phyloP scores from a whole-genome alignment of 148 eudicot species.

The Cornus controversa region DNA sequence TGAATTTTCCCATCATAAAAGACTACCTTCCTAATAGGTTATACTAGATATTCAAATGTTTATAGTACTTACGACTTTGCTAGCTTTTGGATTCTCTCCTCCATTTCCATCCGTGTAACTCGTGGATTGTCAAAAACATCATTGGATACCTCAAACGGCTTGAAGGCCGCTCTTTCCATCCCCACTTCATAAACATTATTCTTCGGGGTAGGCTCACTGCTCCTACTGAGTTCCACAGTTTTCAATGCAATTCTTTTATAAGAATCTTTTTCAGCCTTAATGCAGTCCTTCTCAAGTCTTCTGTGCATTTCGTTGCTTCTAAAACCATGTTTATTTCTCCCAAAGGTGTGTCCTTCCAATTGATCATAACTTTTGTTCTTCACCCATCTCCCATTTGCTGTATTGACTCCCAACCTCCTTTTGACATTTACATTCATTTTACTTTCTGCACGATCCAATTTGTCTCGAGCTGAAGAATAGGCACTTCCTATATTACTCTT shows the following conservation, averaged over 20 bases:
- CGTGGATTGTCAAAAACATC: constrained; percentile 53
- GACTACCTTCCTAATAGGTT: not conserved
- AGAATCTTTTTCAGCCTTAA: constrained; percentile 8
- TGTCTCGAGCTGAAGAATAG: constrained; percentile 5
- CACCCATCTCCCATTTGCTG: constrained; percentile 22
- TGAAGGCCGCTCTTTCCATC: constrained; percentile 54
- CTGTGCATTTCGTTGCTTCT: not conserved
- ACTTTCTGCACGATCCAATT: not conserved
- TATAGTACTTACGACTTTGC: constrained; percentile 64
- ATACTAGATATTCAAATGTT: constrained; percentile 6
- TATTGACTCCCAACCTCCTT: constrained; percentile 8
- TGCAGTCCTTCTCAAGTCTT: not conserved
- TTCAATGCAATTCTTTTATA: constrained; percentile 10
- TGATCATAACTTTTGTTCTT: constrained; percentile 6
- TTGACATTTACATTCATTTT: not conserved
- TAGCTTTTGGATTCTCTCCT: constrained; percentile 85
- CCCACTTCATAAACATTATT: constrained; percentile 27
- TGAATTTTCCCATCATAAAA: not conserved
- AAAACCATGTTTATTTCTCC: constrained; percentile 13
- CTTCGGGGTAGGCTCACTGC: constrained; percentile 17
- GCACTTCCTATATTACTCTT: constrained; percentile 6
- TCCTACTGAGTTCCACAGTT: constrained; percentile 18
- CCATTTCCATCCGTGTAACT: constrained; percentile 71
- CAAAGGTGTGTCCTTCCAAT: constrained; percentile 12
- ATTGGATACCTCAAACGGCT: constrained; percentile 31